Evolutionary conservation across 2,329 filamentous ascomycete genomes (phyloP), one percentile per base, ranked within the genome.

Genomic region (Ceratocystis albifundus): DNA sequence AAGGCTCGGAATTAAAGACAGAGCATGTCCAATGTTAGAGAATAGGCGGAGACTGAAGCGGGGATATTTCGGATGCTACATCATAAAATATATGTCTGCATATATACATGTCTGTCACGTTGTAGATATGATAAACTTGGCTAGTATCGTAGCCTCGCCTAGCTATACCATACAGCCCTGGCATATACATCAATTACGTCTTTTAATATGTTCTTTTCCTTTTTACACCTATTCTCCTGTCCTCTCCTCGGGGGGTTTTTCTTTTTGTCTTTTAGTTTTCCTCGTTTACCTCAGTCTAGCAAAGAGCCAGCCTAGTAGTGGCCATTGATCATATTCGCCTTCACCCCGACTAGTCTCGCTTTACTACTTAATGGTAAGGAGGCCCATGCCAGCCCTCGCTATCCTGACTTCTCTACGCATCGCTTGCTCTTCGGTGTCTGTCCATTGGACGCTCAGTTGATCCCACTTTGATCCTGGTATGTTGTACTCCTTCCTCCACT

Each of bases 1-100:
- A 68, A 68, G 71, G 94, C 96, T 80, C 92, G 96, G 68, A 96
- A 96, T 72, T 84, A 76, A 72, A 61, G 10, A 32, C 10, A 46
- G 25, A 46, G 25, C 25, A 41, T 55, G 25, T 15, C 36, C 10
- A 41, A 41, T 15, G 36, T 12, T 41, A 1, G 36, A 41, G 36
- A 12, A 41, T 15, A 41, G 36, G 36, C 10, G 10, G 15, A 12
- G 36, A 12, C 3, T 41, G 36, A 41, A 41, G 12, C 15, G 36
- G 36, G 12, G 15, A 41, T 12, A 12, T 15, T 15, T 15, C 36
- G 10, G 4, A 41, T 41, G 36, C 36, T 41, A 41, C 36, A 41
- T 15, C 36, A 41, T 41, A 12, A 15, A 41, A 15, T 41, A 41
- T 4, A 41, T 15, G 36, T 12, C 10, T 41, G 36, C 3, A 41